Conservation (phyloP, 2,329 filamentous ascomycete genomes). For the Chaetothyriales sp. region DNA sequence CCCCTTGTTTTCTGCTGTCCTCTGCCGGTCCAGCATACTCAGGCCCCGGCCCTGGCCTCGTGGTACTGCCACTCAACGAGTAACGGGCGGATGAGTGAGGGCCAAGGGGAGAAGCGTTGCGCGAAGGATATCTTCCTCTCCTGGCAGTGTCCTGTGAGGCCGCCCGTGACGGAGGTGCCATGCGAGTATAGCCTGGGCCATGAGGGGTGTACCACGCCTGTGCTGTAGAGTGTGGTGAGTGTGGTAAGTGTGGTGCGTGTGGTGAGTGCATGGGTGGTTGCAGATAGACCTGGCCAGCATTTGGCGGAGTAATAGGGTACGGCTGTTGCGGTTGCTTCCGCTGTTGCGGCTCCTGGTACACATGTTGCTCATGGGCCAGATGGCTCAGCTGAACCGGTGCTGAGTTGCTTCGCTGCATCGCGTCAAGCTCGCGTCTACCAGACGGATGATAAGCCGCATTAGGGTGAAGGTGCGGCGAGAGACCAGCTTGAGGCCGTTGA, state of each 20-base stretch:
- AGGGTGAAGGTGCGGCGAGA: background rate
- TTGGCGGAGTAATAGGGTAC: background rate
- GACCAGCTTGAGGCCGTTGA: background rate
- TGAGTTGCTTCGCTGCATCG: conserved; percentile 12
- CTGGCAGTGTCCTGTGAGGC: conserved; percentile 15
- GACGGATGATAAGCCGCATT: background rate
- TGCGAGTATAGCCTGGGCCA: conserved; percentile 1
- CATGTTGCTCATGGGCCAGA: conserved; percentile 7
- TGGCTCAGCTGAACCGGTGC: conserved; percentile 13
- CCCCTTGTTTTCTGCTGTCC: conserved; percentile 9
- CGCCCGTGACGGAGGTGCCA: conserved; percentile 7
- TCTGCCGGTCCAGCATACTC: too few species aligned
- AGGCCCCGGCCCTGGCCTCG: conserved; percentile 1
- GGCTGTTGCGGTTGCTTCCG: conserved; percentile 2
- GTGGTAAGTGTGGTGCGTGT: too few species aligned
- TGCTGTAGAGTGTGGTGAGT: background rate
- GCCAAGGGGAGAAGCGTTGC: background rate
- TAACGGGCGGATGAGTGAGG: background rate
- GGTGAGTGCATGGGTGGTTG: conserved; percentile 1
- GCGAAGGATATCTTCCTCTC: conserved; percentile 12
- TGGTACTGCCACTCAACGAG: background rate
- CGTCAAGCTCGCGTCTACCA: conserved; percentile 9
- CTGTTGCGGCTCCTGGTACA: conserved; percentile 2
- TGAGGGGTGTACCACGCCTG: conserved; percentile 7
- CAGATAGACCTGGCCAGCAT: background rate